A percentile compares a stretch with the other conserved stretches of the same genome.
phyloP scores from a whole-genome alignment of 805 yeast species.

The Pichia eremophila region DNA sequence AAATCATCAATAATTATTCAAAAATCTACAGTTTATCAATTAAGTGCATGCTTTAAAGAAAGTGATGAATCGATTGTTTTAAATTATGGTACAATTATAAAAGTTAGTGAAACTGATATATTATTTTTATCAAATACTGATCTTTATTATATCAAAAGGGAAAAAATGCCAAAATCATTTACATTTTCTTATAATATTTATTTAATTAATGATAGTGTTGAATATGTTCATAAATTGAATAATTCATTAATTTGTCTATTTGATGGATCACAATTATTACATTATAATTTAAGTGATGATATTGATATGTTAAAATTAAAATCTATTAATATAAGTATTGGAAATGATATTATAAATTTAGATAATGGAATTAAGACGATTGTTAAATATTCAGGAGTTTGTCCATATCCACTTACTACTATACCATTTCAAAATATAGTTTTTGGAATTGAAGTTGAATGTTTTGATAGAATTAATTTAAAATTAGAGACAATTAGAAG shows the following conservation, averaged over 20 bases:
- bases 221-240: slow-evolving; percentile 23
- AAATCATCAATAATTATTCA: slow-evolving; percentile 11
- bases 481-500: slow-evolving; percentile 29
- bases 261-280: slow-evolving; percentile 26
- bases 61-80: slow-evolving; percentile 14
- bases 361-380: slow-evolving; percentile 1
- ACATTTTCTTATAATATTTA: slow-evolving; percentile 16
- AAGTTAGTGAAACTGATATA: slow-evolving; percentile 22
- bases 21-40: slow-evolving; percentile 20
- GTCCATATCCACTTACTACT: slow-evolving; percentile 42
- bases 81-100: slow-evolving; percentile 20
- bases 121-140: slow-evolving; percentile 23
- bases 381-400: slow-evolving; percentile 24
- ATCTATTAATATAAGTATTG: slow-evolving; percentile 25
- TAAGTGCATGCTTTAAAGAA: slow-evolving; percentile 20
- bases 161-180: slow-evolving; percentile 7
- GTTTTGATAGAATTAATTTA: slow-evolving; percentile 15
- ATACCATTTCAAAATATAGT: slow-evolving; percentile 38
- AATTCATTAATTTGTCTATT: slow-evolving; percentile 22
- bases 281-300: slow-evolving; percentile 22
- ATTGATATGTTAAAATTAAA: slow-evolving; percentile 15
- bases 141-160: slow-evolving; percentile 21
- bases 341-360: slow-evolving; percentile 19
- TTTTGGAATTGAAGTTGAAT: slow-evolving; percentile 41
- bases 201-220: slow-evolving; percentile 20